Conservation (phyloP, 495 filamentous ascomycete genomes). For the Penicillium lagena region DNA sequence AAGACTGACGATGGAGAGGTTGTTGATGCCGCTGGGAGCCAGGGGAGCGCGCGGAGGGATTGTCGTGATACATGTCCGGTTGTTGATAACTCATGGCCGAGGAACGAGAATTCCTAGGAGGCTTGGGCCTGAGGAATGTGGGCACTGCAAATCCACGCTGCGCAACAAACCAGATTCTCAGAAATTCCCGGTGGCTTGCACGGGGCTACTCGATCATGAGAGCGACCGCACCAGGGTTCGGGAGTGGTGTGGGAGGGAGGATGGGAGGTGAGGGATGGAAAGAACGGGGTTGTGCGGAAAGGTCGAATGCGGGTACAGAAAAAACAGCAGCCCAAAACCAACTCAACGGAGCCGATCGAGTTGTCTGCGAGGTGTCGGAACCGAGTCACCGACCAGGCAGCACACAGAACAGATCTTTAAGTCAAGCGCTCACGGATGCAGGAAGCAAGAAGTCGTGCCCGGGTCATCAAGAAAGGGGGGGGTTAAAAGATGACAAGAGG, state of each 20-base stretch:
- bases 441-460: conserved; percentile 7
- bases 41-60: conserved; percentile 52
- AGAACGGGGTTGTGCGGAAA: conserved; percentile 7
- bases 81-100: conserved; percentile 51
- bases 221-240: conserved; percentile 19
- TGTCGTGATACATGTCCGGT: conserved; percentile 55
- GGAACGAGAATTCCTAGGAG: conserved; percentile 25
- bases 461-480: conserved; percentile 12
- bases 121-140: conserved; percentile 32
- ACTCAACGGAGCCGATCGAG: too few relatives aligned
- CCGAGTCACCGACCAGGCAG: not conserved
- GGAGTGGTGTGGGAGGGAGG: conserved; percentile 5
- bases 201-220: conserved; percentile 29
- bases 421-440: conserved; percentile 18
- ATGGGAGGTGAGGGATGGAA: too few relatives aligned
- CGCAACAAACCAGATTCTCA: conserved; percentile 31
- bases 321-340: not conserved
- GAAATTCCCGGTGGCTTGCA: conserved; percentile 13
- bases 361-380: not conserved
- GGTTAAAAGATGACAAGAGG: not conserved
- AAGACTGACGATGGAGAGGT: conserved; percentile 61
- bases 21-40: conserved; percentile 57
- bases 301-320: conserved; percentile 8
- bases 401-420: too few relatives aligned
- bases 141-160: conserved; percentile 32